Base-by-base conservation (phyloP, 2,329 filamentous ascomycete species). In the Monosporascus sp. region DNA sequence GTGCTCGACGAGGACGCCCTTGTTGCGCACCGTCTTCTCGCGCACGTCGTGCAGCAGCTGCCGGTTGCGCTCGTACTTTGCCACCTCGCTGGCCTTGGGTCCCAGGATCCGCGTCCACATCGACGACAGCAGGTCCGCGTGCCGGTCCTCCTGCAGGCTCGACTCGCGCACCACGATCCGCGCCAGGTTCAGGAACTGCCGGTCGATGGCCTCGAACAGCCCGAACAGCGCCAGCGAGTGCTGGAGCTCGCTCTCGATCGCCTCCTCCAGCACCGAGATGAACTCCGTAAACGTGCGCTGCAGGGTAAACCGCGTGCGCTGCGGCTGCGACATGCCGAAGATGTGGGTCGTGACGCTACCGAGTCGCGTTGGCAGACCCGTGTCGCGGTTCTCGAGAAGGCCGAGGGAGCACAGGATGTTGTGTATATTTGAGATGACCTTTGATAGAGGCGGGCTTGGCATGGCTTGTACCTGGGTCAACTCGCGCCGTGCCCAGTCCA, bases 401-500 rank as follows among this genome's bases (percentile, higher is more conserved):
- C 81, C 86, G 14, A 81, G 74, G 38, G 81, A 78, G 52, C 83
- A 87, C 53, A 96, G 80, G 39, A 93, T 72, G 62, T 82, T 86
- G 75, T 96, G 89, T 48, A 96, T 76, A 67, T 95, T 96, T 70
- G 90, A 88, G 67, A 91, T 90, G 44, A 88, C 82, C 14, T 84
- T 83, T 18, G 86, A 82, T 22, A 95, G 73, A 2, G 84, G 80
- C 44, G 80, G 82, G 1, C 81, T 79, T 7, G 85, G 82, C 20
- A 80, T 74, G 22, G 77, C 77, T 56, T 84, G 81, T 53, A 94
- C 75, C 46, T 85, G 85, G 55, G 85, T 78, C 15, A 97, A 82
- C 69, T 97, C 91, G 59, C 91, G 85, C 65, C 88, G 88, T 15
- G 90, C 89, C 93, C 93, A 97, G 67, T 96, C 90, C 91, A 97